Conservation (phyloP, 768 basidiomycete genomes). For the Phaffia australis region DNA sequence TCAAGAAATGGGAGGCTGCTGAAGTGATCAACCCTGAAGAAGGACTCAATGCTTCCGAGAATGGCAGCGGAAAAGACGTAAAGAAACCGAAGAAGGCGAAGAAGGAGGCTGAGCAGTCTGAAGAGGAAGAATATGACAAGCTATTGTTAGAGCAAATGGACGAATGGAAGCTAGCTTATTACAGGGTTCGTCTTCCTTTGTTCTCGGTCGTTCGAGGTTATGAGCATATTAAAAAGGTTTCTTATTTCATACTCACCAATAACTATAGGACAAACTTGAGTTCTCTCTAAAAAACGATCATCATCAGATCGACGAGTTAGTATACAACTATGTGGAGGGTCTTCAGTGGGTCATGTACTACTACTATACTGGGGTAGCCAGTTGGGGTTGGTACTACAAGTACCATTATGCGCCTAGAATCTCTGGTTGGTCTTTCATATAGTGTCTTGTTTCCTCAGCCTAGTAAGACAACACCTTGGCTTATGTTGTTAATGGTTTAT, state of each 20-base stretch:
- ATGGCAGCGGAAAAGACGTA: conserved; percentile 49
- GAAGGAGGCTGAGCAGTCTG: conserved; percentile 44
- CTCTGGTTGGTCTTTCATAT: conserved; percentile 52
- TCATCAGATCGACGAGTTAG: conserved; percentile 53
- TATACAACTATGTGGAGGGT: conserved; percentile 78
- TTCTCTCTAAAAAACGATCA: conserved; percentile 55
- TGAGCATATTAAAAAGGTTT: neutral
- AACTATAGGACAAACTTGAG: conserved; percentile 65
- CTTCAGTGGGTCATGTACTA: conserved; percentile 99
- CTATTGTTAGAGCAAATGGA: conserved; percentile 45
- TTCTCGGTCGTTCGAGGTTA: neutral
- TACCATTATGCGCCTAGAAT: conserved; percentile 97
- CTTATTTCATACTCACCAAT: neutral
- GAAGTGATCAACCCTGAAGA: too few species aligned
- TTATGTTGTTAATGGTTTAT: too few species aligned
- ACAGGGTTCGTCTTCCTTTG: conserved; percentile 49
- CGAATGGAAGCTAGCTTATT: conserved; percentile 84
- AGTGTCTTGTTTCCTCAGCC: too few species aligned
- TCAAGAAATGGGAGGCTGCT: conserved; percentile 80
- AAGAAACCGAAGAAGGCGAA: conserved; percentile 60
- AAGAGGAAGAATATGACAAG: too few species aligned
- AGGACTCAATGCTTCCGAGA: conserved; percentile 49
- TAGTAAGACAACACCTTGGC: neutral
- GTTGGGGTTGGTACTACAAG: conserved; percentile 98
- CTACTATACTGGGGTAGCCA: conserved; percentile 92